phyloP scores from a whole-genome alignment of 345 rosid species.

The Gossypium rotundifolium region DNA sequence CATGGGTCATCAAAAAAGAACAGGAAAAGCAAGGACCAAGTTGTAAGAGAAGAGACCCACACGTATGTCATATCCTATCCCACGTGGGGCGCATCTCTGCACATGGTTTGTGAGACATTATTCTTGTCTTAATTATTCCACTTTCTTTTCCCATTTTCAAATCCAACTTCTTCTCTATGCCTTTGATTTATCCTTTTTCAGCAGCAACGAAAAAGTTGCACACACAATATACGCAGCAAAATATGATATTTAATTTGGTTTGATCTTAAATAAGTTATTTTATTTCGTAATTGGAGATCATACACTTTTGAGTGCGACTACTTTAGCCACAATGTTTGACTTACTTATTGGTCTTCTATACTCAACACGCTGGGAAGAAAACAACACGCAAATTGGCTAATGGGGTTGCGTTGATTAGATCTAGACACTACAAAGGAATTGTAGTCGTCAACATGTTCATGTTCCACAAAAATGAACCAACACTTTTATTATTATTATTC shows the following conservation, averaged over 20 bases:
- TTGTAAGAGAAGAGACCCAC: conserved; percentile 25
- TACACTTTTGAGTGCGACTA: not conserved
- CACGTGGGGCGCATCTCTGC: conserved; percentile 42
- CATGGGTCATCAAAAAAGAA: too few relatives aligned
- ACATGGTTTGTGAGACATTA: conserved; percentile 37
- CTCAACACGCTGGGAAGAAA: not conserved
- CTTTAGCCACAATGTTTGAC: conserved; percentile 12
- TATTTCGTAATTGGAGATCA: not conserved
- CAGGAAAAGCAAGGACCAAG: not conserved
- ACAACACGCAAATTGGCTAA: not conserved
- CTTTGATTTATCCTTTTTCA: not conserved
- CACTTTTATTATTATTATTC: not conserved
- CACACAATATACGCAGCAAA: not conserved
- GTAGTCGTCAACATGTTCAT: not conserved
- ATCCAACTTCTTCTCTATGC: not conserved
- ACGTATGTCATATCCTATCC: conserved; percentile 23
- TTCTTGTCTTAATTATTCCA: conserved; percentile 21
- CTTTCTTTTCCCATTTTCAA: not conserved
- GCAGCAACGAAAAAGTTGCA: not conserved
- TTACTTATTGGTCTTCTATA: not conserved
- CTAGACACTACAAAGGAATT: not conserved
- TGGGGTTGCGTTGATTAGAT: conserved; percentile 7
- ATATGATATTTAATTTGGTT: not conserved
- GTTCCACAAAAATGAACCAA: conserved; percentile 3
- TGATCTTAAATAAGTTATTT: not conserved